Conservation (phyloP, 768 basidiomycete genomes). For the Strobilomyces echinocephalus region DNA sequence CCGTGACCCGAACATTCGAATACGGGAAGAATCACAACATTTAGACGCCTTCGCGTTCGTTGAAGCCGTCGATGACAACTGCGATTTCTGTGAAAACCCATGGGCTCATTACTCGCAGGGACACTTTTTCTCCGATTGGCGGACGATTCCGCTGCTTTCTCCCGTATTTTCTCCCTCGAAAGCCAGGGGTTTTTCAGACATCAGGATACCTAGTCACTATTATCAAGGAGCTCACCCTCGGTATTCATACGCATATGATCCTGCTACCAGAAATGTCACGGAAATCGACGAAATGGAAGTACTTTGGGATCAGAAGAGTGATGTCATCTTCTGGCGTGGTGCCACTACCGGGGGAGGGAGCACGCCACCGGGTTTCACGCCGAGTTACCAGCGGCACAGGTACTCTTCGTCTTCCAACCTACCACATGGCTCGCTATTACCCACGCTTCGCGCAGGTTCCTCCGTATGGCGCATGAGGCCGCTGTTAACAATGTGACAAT, state of each 20-base stretch:
- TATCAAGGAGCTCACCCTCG: conserved; percentile 78
- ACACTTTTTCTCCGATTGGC: conserved; percentile 97
- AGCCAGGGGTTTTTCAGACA: conserved; percentile 79
- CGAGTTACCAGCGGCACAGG: conserved; percentile 86
- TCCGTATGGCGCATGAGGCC: conserved; percentile 67
- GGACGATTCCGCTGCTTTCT: conserved; percentile 81
- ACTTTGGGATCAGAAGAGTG: conserved; percentile 84
- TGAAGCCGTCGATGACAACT: conserved; percentile 51
- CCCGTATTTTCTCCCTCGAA: conserved; percentile 94
- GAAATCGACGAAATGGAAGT: conserved; percentile 82
- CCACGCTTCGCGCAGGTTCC: conserved; percentile 40
- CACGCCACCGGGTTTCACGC: conserved; percentile 76
- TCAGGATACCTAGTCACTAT: conserved; percentile 94
- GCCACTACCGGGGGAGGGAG: conserved; percentile 94
- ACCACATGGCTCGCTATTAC: not conserved
- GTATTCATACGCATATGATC: conserved; percentile 92
- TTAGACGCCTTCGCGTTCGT: conserved; percentile 62
- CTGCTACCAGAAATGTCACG: conserved; percentile 57
- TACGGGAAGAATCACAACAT: conserved; percentile 15
- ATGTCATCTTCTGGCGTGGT: conserved; percentile 91
- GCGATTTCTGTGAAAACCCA: conserved; percentile 78
- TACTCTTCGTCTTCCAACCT: conserved; percentile 25
- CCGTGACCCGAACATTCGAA: conserved; percentile 41
- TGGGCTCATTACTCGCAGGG: conserved; percentile 86
- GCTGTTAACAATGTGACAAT: conserved; percentile 52